These are phyloP conservation scores for Notholithocarpus densiflorus DNA, from an alignment of 306 rosid species.

Conservation along the genomic window DNA sequence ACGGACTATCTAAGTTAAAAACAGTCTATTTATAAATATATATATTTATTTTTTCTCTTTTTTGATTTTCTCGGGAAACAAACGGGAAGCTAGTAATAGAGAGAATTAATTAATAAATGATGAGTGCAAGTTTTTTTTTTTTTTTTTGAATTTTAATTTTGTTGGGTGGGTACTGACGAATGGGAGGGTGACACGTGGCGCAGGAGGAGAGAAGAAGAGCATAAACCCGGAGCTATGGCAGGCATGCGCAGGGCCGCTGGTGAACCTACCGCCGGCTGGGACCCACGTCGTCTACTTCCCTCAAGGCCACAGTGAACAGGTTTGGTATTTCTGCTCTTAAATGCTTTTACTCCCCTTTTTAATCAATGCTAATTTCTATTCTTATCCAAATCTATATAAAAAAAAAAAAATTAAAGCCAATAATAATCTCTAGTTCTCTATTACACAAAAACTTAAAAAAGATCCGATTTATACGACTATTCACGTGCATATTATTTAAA, in stretches of 20 bases:
- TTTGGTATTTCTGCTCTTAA: not conserved
- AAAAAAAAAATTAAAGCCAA: no score
- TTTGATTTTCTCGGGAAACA: conserved; percentile 18
- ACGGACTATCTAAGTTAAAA: not conserved
- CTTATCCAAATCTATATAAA: no score
- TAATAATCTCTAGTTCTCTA: no score
- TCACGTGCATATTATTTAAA: no score
- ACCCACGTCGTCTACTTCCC: conserved; percentile 92
- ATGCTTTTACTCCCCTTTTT: no score
- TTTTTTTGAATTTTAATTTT: no score
- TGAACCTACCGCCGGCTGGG: conserved; percentile 75
- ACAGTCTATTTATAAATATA: no score
- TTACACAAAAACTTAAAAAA: no score
- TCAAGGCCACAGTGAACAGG: conserved; percentile 95
- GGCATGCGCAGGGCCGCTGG: conserved; percentile 97
- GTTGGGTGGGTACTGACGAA: not conserved
- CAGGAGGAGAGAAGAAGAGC: conserved; percentile 55
- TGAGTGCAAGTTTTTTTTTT: not conserved
- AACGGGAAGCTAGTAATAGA: not conserved
- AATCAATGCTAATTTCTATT: no score
- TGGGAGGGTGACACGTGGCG: conserved; percentile 23
- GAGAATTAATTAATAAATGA: not conserved
- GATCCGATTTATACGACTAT: no score
- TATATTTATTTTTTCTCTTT: not conserved
- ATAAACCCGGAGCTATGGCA: conserved; percentile 92